A percentile compares a stretch with the other conserved stretches of the same genome.
These are phyloP conservation scores for Begonia masoniana DNA, from an alignment of 306 rosid species.

Conservation along the genomic window DNA sequence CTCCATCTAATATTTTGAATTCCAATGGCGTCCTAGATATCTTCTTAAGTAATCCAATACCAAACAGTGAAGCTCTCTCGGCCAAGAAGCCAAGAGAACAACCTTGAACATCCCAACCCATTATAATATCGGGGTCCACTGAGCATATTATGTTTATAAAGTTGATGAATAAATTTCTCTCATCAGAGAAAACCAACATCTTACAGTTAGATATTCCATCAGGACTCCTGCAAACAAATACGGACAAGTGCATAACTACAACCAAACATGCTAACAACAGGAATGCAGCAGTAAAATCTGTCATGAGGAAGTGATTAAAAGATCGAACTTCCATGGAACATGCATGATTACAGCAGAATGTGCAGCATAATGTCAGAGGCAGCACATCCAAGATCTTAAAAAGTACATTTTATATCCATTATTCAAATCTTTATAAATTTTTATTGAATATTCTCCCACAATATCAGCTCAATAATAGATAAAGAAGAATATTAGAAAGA, in stretches of 20 bases:
- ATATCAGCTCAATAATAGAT: too few species aligned
- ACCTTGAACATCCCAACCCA: constrained; percentile 96
- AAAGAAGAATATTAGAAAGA: too few species aligned
- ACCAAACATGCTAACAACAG: neutral
- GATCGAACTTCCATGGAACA: neutral
- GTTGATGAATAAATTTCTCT: constrained; percentile 45
- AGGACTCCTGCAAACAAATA: constrained; percentile 39
- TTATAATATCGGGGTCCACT: constrained; percentile 67
- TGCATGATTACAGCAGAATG: neutral
- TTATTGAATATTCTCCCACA: too few species aligned
- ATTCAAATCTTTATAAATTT: too few species aligned
- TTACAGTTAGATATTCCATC: constrained; percentile 58
- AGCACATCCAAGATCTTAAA: too few species aligned
- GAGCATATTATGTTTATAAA: constrained; percentile 52
- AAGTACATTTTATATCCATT: too few species aligned
- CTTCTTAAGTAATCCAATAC: constrained; percentile 57
- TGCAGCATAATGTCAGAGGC: neutral
- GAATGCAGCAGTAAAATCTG: neutral
- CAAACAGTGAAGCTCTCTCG: constrained; percentile 71
- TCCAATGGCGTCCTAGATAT: constrained; percentile 75
- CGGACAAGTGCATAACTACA: constrained; percentile 5
- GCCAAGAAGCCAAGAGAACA: constrained; percentile 92
- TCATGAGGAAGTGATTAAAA: neutral
- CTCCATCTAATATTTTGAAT: constrained; percentile 30
- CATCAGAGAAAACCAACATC: constrained; percentile 47